phyloP scores from a whole-genome alignment of 2,329 filamentous ascomycete genomes.

The Eutypa lata region DNA sequence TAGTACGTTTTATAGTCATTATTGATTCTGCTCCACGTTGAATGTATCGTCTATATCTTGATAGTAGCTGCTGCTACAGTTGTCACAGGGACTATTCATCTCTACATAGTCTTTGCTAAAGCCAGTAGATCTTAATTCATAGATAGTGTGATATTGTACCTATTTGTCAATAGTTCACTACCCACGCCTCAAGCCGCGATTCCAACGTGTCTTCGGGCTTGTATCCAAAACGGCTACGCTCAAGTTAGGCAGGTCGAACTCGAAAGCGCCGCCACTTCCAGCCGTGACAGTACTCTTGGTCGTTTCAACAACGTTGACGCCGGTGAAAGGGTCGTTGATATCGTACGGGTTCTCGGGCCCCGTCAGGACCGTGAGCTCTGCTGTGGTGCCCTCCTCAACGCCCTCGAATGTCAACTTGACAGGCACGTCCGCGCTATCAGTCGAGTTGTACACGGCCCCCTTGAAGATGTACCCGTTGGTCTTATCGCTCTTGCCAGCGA shows the following conservation, averaged over 20 bases:
- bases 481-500: conserved; percentile 43
- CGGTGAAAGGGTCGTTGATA: conserved; percentile 40
- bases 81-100: too few species aligned
- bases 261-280: conserved; percentile 43
- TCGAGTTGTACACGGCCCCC: conserved; percentile 51
- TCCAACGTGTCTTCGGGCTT: conserved; percentile 4
- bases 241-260: conserved; percentile 50
- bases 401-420: conserved; percentile 45
- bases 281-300: conserved; percentile 37
- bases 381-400: conserved; percentile 30
- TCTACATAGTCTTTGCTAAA: too few species aligned
- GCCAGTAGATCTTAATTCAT: too few species aligned
- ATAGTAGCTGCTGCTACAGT: too few species aligned
- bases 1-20: too few species aligned
- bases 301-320: conserved; percentile 48
- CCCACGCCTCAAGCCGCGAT: background rate
- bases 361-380: conserved; percentile 42
- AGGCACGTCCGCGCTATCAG: conserved; percentile 39
- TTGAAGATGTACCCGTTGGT: conserved; percentile 46
- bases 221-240: conserved; percentile 56
- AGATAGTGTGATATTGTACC: too few species aligned
- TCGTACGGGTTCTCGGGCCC: conserved; percentile 41
- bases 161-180: too few species aligned
- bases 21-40: too few species aligned
- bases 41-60: too few species aligned